Conservation (phyloP, 2,329 filamentous ascomycete genomes). For the Colletotrichum cereale region DNA sequence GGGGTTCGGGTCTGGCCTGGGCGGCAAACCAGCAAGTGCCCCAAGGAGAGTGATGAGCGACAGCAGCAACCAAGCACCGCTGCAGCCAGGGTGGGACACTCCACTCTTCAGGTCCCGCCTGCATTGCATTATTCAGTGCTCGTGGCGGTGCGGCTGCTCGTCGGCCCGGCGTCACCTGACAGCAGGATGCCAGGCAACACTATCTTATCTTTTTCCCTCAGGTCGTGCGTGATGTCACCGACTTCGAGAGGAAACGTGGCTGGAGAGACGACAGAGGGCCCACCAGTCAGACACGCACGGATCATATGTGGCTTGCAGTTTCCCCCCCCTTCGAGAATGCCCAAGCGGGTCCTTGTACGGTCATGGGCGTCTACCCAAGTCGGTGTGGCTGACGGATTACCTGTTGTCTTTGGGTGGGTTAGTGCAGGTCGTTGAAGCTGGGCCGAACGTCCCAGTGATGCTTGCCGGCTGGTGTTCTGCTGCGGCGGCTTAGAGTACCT, state of each 20-base stretch:
- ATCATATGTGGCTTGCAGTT: conserved; percentile 5
- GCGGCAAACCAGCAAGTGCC: conserved; percentile 4
- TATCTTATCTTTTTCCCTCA: conserved; percentile 27
- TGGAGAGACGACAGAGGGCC: conserved; percentile 6
- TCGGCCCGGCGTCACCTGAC: conserved; percentile 29
- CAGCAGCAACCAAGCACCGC: conserved; percentile 16
- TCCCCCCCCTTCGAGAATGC: background rate
- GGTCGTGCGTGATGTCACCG: conserved; percentile 39
- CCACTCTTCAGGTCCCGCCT: conserved; percentile 16
- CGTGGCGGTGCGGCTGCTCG: conserved; percentile 27
- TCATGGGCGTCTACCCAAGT: conserved; percentile 2
- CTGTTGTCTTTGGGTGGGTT: conserved; percentile 1
- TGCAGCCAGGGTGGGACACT: conserved; percentile 19
- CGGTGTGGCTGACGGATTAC: conserved; percentile 16
- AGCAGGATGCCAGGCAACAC: background rate
- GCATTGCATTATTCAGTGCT: conserved; percentile 33
- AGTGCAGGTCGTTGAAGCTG: conserved; percentile 25
- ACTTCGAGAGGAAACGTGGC: background rate
- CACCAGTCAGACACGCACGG: conserved; percentile 1
- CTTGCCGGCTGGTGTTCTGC: conserved; percentile 21
- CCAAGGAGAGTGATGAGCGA: background rate
- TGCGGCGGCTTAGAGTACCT: conserved; percentile 31
- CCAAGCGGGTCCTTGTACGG: background rate
- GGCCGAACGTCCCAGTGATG: conserved; percentile 38
- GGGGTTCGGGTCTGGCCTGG: conserved; percentile 28